These are phyloP conservation scores for Nigrospora sphaerica DNA, from an alignment of 2,329 filamentous ascomycete species.

Conservation along the genomic window DNA sequence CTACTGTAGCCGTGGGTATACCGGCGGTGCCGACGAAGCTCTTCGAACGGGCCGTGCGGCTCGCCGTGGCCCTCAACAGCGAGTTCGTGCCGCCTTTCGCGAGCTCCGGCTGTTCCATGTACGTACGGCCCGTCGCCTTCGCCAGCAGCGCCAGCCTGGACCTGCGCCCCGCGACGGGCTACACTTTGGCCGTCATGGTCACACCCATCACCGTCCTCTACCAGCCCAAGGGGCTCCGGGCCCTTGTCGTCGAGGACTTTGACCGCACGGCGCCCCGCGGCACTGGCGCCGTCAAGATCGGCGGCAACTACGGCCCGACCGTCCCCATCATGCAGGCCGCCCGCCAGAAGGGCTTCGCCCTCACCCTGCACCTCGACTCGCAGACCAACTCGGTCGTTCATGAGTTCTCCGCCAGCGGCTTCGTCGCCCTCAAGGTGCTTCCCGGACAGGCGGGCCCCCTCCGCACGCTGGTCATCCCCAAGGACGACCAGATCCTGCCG, in stretches of 20 bases:
- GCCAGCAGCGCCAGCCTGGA: constrained; percentile 57
- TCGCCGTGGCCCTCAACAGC: constrained; percentile 59
- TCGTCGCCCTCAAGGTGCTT: constrained; percentile 52
- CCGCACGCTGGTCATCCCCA: constrained; percentile 44
- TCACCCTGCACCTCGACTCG: constrained; percentile 63
- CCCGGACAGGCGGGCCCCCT: neutral
- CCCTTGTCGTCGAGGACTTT: constrained; percentile 61
- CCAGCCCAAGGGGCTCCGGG: constrained; percentile 55
- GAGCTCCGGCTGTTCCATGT: constrained; percentile 54
- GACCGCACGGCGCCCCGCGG: constrained; percentile 61
- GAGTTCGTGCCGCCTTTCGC: constrained; percentile 60
- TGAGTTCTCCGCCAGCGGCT: constrained; percentile 62
- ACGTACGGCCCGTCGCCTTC: constrained; percentile 60
- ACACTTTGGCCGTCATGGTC: constrained; percentile 56
- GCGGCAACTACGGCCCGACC: constrained; percentile 65
- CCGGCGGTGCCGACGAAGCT: constrained; percentile 51
- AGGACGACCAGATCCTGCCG: constrained; percentile 59
- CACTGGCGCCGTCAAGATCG: constrained; percentile 59
- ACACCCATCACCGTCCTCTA: constrained; percentile 62
- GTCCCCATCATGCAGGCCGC: constrained; percentile 55
- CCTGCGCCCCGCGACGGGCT: constrained; percentile 57
- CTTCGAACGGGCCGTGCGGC: constrained; percentile 50
- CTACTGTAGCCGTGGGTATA: constrained; percentile 55
- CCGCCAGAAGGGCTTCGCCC: constrained; percentile 53
- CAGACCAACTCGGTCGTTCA: constrained; percentile 57